Conservation (phyloP, 106 monocot species). For the Allium sativum region DNA sequence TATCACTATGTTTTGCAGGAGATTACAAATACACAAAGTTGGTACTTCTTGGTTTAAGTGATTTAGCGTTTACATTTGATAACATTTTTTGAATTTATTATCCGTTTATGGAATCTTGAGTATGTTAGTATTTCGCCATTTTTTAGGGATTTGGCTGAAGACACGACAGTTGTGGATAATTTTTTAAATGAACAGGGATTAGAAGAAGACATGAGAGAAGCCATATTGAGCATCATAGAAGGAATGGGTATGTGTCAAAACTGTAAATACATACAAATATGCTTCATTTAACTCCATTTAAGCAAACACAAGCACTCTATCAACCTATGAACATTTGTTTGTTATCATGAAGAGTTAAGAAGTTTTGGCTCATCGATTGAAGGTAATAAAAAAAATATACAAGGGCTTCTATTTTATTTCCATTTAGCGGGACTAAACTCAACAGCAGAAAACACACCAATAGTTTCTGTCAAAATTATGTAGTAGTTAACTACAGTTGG, state of each 20-base stretch:
- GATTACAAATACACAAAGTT: constrained; percentile 97
- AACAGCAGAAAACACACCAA: too few relatives aligned
- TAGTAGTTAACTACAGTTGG: too few relatives aligned
- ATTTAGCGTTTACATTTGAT: neutral
- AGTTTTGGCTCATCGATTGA: too few relatives aligned
- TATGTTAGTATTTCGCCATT: neutral
- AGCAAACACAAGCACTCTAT: too few relatives aligned
- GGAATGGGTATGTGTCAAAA: constrained; percentile 55
- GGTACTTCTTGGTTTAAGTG: constrained; percentile 7
- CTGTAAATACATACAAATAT: neutral
- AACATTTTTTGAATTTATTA: neutral
- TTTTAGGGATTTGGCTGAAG: constrained; percentile 56
- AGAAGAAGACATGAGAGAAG: constrained; percentile 33
- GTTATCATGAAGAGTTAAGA: too few relatives aligned
- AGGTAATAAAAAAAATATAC: too few relatives aligned
- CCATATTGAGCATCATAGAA: constrained; percentile 57
- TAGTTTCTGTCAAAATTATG: too few relatives aligned
- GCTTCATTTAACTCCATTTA: neutral
- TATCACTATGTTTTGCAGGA: constrained; percentile 39
- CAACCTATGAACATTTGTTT: too few relatives aligned
- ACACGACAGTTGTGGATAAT: constrained; percentile 40
- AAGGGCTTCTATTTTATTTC: too few relatives aligned
- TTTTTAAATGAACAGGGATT: constrained; percentile 66
- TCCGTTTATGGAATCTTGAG: neutral
- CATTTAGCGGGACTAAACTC: too few relatives aligned